A percentile compares a stretch with the other conserved stretches of the same genome.
These are phyloP conservation scores for Yamadazyma songkhlaensis DNA, from an alignment of 1,139 yeast species.

Conservation along the genomic window DNA sequence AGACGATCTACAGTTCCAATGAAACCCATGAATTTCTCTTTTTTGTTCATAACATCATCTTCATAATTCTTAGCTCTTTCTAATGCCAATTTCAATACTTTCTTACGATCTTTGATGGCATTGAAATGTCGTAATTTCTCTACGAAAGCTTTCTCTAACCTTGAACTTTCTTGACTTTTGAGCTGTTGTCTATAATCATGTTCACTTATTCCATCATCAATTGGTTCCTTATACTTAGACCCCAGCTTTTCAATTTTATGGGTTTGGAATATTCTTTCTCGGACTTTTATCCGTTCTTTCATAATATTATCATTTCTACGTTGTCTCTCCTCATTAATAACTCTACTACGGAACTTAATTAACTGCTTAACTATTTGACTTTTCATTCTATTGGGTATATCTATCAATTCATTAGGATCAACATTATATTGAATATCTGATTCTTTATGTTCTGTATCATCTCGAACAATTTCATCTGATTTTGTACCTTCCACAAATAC, in stretches of 20 bases:
- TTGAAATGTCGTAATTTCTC: conserved; percentile 15
- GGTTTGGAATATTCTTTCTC: conserved; percentile 47
- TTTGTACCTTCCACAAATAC: background rate
- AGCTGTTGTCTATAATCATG: conserved; percentile 29
- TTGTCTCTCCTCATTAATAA: conserved; percentile 54
- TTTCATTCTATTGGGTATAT: conserved; percentile 57
- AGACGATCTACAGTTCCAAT: conserved; percentile 11
- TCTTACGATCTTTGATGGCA: conserved; percentile 20
- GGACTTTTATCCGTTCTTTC: conserved; percentile 52
- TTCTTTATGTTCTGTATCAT: conserved; percentile 8
- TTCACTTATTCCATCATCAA: conserved; percentile 27
- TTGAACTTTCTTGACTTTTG: conserved; percentile 12
- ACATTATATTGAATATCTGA: conserved; percentile 47
- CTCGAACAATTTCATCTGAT: background rate
- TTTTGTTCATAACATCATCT: conserved; percentile 31
- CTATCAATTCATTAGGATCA: conserved; percentile 58
- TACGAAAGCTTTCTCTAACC: conserved; percentile 16
- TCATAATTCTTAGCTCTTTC: conserved; percentile 27
- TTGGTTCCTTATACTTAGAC: conserved; percentile 22
- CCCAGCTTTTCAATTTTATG: conserved; percentile 34
- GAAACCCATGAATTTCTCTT: conserved; percentile 34
- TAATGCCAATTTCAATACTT: conserved; percentile 18
- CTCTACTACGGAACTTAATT: conserved; percentile 60
- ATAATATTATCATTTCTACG: conserved; percentile 51
- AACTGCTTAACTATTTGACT: conserved; percentile 60